Percentiles rank a stretch among this genome's conserved stretches.
These are phyloP conservation scores for Cordyceps javanica DNA, from an alignment of 2,329 filamentous ascomycete genomes.

Conservation along the genomic window DNA sequence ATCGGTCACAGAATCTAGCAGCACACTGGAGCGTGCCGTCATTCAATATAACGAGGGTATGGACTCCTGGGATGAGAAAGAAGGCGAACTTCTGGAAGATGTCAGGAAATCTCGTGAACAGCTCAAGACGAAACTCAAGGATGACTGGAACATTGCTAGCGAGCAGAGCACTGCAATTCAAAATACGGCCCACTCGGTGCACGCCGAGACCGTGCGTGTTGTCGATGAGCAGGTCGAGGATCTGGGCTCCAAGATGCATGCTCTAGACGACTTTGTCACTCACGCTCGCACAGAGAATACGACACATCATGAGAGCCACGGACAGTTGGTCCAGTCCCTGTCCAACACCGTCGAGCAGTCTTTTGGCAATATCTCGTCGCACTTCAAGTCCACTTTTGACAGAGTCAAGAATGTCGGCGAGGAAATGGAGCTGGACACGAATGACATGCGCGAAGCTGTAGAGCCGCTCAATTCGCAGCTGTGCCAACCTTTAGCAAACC, in stretches of 20 bases:
- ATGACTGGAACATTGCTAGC: slow-evolving; percentile 78
- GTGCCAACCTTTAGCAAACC: slow-evolving; percentile 61
- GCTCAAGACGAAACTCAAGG: slow-evolving; percentile 75
- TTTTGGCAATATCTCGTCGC: slow-evolving; percentile 62
- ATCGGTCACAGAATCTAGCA: slow-evolving; percentile 57
- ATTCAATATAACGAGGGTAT: slow-evolving; percentile 64
- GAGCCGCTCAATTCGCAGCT: slow-evolving; percentile 54
- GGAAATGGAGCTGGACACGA: slow-evolving; percentile 58
- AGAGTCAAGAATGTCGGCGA: slow-evolving; percentile 63
- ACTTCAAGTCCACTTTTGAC: slow-evolving; percentile 63
- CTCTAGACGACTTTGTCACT: slow-evolving; percentile 83
- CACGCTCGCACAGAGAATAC: slow-evolving; percentile 77
- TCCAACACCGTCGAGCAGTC: slow-evolving; percentile 65
- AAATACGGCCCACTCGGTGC: slow-evolving; percentile 75
- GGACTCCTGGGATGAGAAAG: slow-evolving; percentile 65
- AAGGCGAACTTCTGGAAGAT: slow-evolving; percentile 62
- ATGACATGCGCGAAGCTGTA: slow-evolving; percentile 53
- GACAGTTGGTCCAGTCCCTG: slow-evolving; percentile 58
- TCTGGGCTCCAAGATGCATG: slow-evolving; percentile 81
- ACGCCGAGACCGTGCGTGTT: slow-evolving; percentile 82
- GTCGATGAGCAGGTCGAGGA: slow-evolving; percentile 85
- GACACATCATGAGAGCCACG: slow-evolving; percentile 65
- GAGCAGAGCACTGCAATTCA: slow-evolving; percentile 80
- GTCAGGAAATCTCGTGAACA: slow-evolving; percentile 68
- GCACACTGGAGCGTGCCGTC: slow-evolving; percentile 59